Conservation (phyloP, 2,329 filamentous ascomycete genomes). For the Aspergillus tubingensis region DNA sequence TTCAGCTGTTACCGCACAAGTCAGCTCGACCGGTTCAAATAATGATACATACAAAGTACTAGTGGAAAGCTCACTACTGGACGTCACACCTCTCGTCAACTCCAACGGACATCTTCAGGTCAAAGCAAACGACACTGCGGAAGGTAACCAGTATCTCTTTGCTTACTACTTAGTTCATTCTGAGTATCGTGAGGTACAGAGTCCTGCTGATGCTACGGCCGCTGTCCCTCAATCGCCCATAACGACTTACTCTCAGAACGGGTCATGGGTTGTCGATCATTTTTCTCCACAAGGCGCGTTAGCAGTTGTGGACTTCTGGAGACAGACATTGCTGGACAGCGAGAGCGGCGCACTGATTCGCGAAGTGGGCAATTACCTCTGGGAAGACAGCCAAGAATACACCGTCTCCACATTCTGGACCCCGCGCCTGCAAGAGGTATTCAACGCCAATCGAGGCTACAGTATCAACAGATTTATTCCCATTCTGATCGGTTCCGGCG, state of each 20-base stretch:
- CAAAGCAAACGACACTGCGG: background rate
- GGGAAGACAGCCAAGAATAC: conserved; percentile 37
- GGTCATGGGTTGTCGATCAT: conserved; percentile 7
- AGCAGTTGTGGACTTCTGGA: background rate
- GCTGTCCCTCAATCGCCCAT: background rate
- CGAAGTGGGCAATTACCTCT: conserved; percentile 11
- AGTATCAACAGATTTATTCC: conserved; percentile 36
- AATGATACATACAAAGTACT: background rate
- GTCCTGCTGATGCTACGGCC: background rate
- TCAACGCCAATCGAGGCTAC: conserved; percentile 38
- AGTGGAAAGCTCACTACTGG: background rate
- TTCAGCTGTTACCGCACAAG: background rate
- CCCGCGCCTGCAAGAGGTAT: conserved; percentile 28
- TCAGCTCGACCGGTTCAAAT: background rate
- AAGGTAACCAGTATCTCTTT: background rate
- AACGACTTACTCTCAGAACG: background rate
- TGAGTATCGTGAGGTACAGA: background rate
- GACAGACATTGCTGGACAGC: background rate
- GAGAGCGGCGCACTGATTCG: background rate
- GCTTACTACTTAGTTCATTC: background rate
- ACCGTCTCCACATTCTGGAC: conserved; percentile 42
- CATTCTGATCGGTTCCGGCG: conserved; percentile 29
- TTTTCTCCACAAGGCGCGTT: conserved; percentile 1
- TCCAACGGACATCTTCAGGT: background rate
- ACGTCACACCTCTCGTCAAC: background rate